Base-by-base conservation (phyloP, 495 filamentous ascomycete genomes). In the Xylaria castorea region DNA sequence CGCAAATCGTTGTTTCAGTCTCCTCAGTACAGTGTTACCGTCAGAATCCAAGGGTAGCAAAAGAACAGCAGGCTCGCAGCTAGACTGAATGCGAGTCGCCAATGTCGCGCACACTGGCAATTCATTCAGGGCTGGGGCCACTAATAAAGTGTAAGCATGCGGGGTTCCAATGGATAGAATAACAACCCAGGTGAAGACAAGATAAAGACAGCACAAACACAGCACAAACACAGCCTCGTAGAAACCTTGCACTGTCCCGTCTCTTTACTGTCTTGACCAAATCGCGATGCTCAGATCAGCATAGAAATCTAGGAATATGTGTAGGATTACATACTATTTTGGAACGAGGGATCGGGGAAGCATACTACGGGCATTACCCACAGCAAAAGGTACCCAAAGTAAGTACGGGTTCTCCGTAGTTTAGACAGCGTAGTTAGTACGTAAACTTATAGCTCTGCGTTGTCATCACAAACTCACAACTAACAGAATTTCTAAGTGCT, bases 101-200 rank as follows among this genome's bases (percentile, higher is more conserved):
- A 60, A 61, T 61, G 34, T 38, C 18, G 34, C 34, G 34, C 58
- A 61, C 9, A 22, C 30, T 38, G 7, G 6, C 5, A n/a, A 18
- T 61, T 30, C 58, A 36, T 25, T 63, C 38, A 63, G 61, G 61
- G 61, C 61, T 27, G 38, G 38, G 38, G 25, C n/a, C 38, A 63
- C 61, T 44, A 42, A 44, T n/a, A 38, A 38, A 61, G 38, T 36
- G 30, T 32, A 57, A 61, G 34, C 25, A 63, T 63, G 61, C 60
- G 60, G 60, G 60, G 60, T 11, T 42, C 36, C 8, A 25, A 38
- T 42, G 36, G 11, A 42, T 63, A 32, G 18, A 61, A 38, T 38
- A 38, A 8, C 30, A 61, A 36, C 14, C 27, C 20, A 63, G 36
- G 60, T 25, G 16, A 38, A 22, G 53, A 18, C 25, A 58, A 34